phyloP scores from a whole-genome alignment of 2,329 filamentous ascomycete genomes.

The Xylaria sp. region DNA sequence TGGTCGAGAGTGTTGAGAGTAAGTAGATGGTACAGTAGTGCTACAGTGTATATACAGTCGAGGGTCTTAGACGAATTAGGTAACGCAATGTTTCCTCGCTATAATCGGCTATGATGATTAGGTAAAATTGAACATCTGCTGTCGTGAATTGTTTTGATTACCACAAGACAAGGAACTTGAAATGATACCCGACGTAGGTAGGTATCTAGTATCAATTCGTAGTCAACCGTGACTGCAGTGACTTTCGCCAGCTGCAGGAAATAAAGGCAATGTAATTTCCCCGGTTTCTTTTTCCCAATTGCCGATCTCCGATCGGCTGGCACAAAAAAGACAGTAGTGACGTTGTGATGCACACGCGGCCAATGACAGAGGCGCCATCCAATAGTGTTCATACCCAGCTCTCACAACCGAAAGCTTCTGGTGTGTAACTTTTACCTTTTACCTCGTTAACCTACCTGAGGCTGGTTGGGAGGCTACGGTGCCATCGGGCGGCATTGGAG shows the following conservation, averaged over 20 bases:
- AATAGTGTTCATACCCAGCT: constrained; percentile 16
- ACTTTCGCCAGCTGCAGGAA: neutral
- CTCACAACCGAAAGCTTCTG: neutral
- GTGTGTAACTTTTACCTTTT: neutral
- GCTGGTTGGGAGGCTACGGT: neutral
- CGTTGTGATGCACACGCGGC: constrained; percentile 26
- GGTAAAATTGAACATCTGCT: neutral
- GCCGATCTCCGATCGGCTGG: constrained; percentile 23
- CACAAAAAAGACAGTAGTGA: constrained; percentile 29
- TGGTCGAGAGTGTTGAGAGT: neutral
- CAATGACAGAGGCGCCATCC: constrained; percentile 22
- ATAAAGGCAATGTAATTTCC: constrained; percentile 28
- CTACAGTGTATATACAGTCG: neutral
- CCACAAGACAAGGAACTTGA: neutral
- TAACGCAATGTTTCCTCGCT: neutral
- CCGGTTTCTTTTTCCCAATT: constrained; percentile 6
- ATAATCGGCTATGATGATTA: neutral
- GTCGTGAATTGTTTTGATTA: neutral
- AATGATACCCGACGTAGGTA: neutral
- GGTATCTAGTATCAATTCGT: too few species aligned
- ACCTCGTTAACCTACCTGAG: constrained; percentile 2
- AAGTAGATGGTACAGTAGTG: neutral
- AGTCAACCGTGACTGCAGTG: constrained; percentile 14
- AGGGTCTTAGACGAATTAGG: neutral
- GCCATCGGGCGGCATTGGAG: constrained; percentile 9